Base-by-base conservation (phyloP, 768 basidiomycete genomes). In the Coprinopsis strossmayeri region DNA sequence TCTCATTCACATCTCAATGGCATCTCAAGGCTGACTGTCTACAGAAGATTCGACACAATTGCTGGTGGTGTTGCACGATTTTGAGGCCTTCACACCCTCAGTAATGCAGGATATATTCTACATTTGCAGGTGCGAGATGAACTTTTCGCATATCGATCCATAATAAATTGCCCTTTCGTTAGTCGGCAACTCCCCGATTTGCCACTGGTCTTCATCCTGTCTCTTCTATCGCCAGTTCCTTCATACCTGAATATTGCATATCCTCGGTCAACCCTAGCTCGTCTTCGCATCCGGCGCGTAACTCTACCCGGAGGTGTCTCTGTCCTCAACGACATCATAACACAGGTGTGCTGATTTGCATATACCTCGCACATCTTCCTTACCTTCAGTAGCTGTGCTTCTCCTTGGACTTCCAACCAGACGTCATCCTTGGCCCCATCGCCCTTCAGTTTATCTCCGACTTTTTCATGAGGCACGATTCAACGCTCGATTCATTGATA, bases 81-180 rank as follows among this genome's bases (percentile, higher is more conserved):
- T 91, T 53, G 87, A 90, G 57, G 78, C 81, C 57, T 77, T 86
- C 42, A 84, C 87, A 48, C 64, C 77, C 0, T 46, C 53, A 1
- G 71, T 89, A 2, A 61, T 90, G 41, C 78, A 83, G 56, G 86
- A 90, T 55, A 57, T 88, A 15, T 77, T 88, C 34, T 74, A 83
- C 46, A 81, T 89, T 28, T 85, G 76, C 69, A 86, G 83, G 87
- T 82, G 52, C 25, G n/a, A n/a, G n/a, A n/a, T n/a, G n/a, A n/a
- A n/a, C n/a, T n/a, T n/a, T n/a, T n/a, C n/a, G n/a, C n/a, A n/a
- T n/a, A n/a, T n/a, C n/a, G n/a, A n/a, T n/a, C n/a, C n/a, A n/a
- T n/a, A n/a, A n/a, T n/a, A n/a, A n/a, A n/a, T n/a, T n/a, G n/a
- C n/a, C n/a, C n/a, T n/a, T n/a, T 26, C 50, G 42, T 9, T 24